phyloP scores from a whole-genome alignment of 164 flowering plant genomes.

The Magnolia kwangsiensis region DNA sequence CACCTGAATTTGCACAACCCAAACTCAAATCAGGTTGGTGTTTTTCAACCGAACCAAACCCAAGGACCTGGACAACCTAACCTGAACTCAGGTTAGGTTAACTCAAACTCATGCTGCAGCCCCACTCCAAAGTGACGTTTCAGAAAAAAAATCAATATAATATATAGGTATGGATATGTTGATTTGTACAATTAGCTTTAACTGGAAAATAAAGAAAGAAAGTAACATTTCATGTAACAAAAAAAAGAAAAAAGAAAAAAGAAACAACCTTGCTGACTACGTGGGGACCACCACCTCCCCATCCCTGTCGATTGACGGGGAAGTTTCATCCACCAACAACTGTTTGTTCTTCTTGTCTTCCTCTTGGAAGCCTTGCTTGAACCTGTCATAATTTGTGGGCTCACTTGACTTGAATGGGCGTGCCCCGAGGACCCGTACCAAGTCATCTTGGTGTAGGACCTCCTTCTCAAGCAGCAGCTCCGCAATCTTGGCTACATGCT shows the following conservation, averaged over 20 bases:
- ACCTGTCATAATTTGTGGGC: slow-evolving; percentile 70
- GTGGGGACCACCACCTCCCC: slow-evolving; percentile 53
- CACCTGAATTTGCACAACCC: no score
- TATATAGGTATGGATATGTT: not conserved
- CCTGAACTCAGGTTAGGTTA: no score
- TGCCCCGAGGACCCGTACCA: slow-evolving; percentile 66
- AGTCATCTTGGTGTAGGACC: slow-evolving; percentile 88
- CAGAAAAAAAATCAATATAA: no score
- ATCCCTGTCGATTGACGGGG: slow-evolving; percentile 29
- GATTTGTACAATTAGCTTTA: slow-evolving; percentile 15
- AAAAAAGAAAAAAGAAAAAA: not conserved
- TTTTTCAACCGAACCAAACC: no score
- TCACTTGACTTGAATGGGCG: slow-evolving; percentile 76
- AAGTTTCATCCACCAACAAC: slow-evolving; percentile 38
- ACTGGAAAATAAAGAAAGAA: not conserved
- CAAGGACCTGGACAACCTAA: no score
- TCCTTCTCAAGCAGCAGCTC: slow-evolving; percentile 88
- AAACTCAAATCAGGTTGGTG: no score
- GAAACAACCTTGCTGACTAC: slow-evolving; percentile 7
- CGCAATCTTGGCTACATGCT: slow-evolving; percentile 72
- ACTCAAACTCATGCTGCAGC: no score
- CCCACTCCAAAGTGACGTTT: no score
- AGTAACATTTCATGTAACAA: slow-evolving; percentile 26
- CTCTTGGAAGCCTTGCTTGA: slow-evolving; percentile 61
- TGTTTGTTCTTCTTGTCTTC: slow-evolving; percentile 40